phyloP scores from a whole-genome alignment of 805 yeast genomes.

The Ogataea haglerorum region DNA sequence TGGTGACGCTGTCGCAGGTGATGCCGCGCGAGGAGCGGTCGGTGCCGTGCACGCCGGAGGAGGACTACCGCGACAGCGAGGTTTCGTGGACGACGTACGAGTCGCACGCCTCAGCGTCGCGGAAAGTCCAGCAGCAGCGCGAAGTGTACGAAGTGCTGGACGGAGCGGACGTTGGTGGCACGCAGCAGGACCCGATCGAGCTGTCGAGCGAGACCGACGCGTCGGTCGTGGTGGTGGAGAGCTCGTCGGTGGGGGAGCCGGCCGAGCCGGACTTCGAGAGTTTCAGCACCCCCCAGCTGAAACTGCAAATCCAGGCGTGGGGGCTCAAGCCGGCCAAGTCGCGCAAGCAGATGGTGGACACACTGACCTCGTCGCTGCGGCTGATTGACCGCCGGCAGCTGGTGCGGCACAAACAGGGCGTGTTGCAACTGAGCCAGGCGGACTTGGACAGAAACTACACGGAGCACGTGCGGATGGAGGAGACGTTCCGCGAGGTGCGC shows the following conservation, averaged over 20 bases:
- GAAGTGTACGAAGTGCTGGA: neutral
- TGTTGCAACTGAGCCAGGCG: conserved; percentile 17
- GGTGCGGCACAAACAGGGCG: neutral
- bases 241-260: conserved; percentile 4
- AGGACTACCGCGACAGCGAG: conserved; percentile 9
- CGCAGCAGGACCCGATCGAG: conserved; percentile 18
- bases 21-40: conserved; percentile 5
- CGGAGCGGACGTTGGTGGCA: conserved; percentile 5
- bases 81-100: conserved; percentile 11
- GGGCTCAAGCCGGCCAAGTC: conserved; percentile 38
- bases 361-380: conserved; percentile 25
- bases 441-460: conserved; percentile 14
- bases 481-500: conserved; percentile 8
- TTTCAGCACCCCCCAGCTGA: conserved; percentile 19
- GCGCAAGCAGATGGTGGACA: conserved; percentile 33
- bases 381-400: conserved; percentile 17
- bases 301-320: conserved; percentile 32
- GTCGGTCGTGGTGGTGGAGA: conserved; percentile 2
- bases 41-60: conserved; percentile 18
- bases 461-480: conserved; percentile 10
- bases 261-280: conserved; percentile 15
- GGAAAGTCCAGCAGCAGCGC: neutral
- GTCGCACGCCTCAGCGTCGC: neutral
- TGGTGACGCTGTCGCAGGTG: conserved; percentile 21
- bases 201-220: conserved; percentile 8